Evolutionary conservation across 1,284 basidiomycete genomes (phyloP), one percentile per base, ranked within the genome.

Genomic region (Naganishia sp.): DNA sequence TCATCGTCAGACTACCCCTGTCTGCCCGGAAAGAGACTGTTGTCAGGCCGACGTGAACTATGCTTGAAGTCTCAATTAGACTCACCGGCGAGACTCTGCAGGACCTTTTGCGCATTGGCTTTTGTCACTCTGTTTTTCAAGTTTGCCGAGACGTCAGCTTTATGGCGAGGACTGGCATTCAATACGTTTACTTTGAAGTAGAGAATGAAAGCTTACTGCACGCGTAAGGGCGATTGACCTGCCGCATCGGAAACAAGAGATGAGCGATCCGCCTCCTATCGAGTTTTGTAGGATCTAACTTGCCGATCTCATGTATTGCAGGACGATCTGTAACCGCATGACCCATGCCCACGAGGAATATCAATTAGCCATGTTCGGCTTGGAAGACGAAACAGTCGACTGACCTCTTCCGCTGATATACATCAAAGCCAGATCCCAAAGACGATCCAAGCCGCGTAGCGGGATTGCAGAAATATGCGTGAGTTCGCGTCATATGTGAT

Each of bases 81-180:
- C 82, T 65, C 73, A 89, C 92, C 91, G 63, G 92, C 87, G 15
- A 94, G 84, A 0, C 85, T 79, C 1, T 85, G 81, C 15, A 94
- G 83, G 54, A 93, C 88, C 80, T 93, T 93, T 75, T 92, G 90
- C 0, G 87, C 87, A 9, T 87, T 83, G 0, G 90, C 80, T 76
- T 93, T 94, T 9, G 90, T 86, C 1, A 94, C 87, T 11, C 87
- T 86, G 62, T 89, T 89, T 76, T 92, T 93, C 47, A 94, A 81
- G 77, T 95, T 94, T 18, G 90, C 89, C 17, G 89, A 84, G 2
- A 94, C 87, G 75, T 94, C 91, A 43, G 91, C 92, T 70, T 86
- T 6, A 58, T 28, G 43, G 57, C 41, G 68, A 65, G 54, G 47
- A 18, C 7, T 21, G 10, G 3, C 6, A 31, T 7, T 18, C 7